Base-by-base conservation (phyloP, 2,329 filamentous ascomycete genomes). In the Mycosphaerella arachidis region DNA sequence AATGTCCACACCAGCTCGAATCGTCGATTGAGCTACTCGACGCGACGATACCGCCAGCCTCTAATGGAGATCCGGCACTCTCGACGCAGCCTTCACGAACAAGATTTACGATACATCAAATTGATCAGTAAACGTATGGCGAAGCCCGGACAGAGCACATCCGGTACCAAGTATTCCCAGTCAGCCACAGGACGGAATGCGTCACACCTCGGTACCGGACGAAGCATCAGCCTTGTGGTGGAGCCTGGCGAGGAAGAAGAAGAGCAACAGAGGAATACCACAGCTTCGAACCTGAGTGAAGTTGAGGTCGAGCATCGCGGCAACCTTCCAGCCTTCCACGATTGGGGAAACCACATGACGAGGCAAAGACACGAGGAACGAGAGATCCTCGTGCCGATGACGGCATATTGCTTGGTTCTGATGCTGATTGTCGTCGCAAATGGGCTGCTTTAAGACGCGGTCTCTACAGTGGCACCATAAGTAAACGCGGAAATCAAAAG, bases 301-400 rank as follows among this genome's bases (percentile, higher is more conserved):
- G 6, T 61, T 66, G 9, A 9, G 30, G 4, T 16, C 29, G 6
- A 24, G 62, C 40, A 67, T 65, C 55, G 57, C 61, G n/a, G 31
- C 24, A 24, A 24, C 24, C 24, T 24, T 3, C 3, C 24, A 24
- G 24, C 1, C 24, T 24, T 24, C 24, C 24, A 24, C 24, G 24
- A 24, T 1, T 24, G 37, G 10, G 63, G 63, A 13, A 53, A 12
- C 13, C 63, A 37, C 59, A 24, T 58, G n/a, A n/a, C 2, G n/a
- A 43, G 40, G n/a, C 40, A 43, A n/a, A 7, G 13, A 43, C 7
- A 5, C n/a, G 40, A n/a, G 40, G 13, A 18, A 43, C 13, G n/a
- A 43, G 13, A 4, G 16, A 16, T 18, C n/a, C 13, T 43, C 40
- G 40, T n/a, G 40, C 40, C 18, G 13, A 8, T n/a, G 18, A 16